Conservation (phyloP, 1,139 yeast genomes). For the Saccharomycopsis crataegensis region DNA sequence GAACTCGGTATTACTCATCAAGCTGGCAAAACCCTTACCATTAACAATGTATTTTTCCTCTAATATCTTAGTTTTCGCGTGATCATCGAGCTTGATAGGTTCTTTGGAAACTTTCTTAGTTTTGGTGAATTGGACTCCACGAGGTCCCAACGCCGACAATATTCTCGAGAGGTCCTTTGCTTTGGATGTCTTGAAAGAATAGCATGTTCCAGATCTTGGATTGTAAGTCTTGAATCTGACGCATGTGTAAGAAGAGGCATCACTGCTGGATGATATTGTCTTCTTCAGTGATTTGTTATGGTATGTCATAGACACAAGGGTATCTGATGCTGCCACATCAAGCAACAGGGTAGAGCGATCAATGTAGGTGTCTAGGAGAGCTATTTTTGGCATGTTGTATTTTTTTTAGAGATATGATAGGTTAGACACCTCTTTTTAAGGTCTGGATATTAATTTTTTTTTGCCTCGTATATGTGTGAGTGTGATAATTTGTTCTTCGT, state of each 20-base stretch:
- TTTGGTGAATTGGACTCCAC: conserved; percentile 46
- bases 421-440: no score
- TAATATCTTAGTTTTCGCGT: conserved; percentile 11
- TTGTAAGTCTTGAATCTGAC: conserved; percentile 67
- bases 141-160: conserved; percentile 79
- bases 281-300: conserved; percentile 8
- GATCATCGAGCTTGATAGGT: conserved; percentile 4
- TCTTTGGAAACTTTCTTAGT: conserved; percentile 31
- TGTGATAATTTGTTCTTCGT: no score
- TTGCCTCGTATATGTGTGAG: no score
- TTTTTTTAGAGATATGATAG: not conserved
- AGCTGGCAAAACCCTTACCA: conserved; percentile 27
- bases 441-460: no score
- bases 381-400: conserved; percentile 11
- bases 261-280: not conserved
- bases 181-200: conserved; percentile 54
- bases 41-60: conserved; percentile 20
- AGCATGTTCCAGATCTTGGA: conserved; percentile 60
- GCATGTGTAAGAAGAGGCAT: conserved; percentile 21
- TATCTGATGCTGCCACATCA: conserved; percentile 9
- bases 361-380: conserved; percentile 16
- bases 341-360: conserved; percentile 14
- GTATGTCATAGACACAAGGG: conserved; percentile 16
- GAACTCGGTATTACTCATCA: conserved; percentile 31
- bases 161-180: conserved; percentile 74